Evolutionary conservation across 768 basidiomycete species (phyloP).

Genomic region (Amanita inopinata): DNA sequence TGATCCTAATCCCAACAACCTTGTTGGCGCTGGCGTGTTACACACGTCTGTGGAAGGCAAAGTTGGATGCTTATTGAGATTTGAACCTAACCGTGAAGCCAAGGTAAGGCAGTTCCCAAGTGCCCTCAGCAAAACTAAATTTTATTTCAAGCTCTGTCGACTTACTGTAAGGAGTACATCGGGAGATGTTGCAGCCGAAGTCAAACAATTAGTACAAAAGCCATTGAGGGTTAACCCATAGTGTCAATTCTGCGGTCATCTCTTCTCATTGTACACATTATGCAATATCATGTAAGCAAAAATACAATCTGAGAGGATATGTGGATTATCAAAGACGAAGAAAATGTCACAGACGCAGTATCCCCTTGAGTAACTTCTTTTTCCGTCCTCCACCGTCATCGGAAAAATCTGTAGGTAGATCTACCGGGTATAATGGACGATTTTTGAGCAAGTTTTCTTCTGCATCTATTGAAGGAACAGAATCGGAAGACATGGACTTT

Average conservation of each 20-base stretch:
- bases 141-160: slow-evolving; percentile 68
- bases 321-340: background rate
- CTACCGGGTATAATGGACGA: slow-evolving; percentile 14
- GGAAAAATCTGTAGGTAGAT: slow-evolving; percentile 19
- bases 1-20: slow-evolving; percentile 90
- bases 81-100: slow-evolving; percentile 94
- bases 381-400: slow-evolving; percentile 33
- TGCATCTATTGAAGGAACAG: slow-evolving; percentile 28
- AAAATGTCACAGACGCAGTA: slow-evolving; percentile 28
- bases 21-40: slow-evolving; percentile 92
- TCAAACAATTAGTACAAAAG: slow-evolving; percentile 46
- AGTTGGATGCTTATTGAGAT: slow-evolving; percentile 85
- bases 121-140: slow-evolving; percentile 6
- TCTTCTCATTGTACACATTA: slow-evolving; percentile 10
- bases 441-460: slow-evolving; percentile 12
- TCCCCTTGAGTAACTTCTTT: slow-evolving; percentile 32
- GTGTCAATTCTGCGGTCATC: background rate
- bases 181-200: slow-evolving; percentile 72
- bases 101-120: slow-evolving; percentile 49
- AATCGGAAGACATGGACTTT: slow-evolving; percentile 50
- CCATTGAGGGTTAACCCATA: slow-evolving; percentile 26
- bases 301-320: background rate
- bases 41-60: slow-evolving; percentile 90
- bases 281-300: background rate
- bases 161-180: slow-evolving; percentile 93